phyloP scores from a whole-genome alignment of 2,329 filamentous ascomycete genomes.

The Claviceps lovelessii region DNA sequence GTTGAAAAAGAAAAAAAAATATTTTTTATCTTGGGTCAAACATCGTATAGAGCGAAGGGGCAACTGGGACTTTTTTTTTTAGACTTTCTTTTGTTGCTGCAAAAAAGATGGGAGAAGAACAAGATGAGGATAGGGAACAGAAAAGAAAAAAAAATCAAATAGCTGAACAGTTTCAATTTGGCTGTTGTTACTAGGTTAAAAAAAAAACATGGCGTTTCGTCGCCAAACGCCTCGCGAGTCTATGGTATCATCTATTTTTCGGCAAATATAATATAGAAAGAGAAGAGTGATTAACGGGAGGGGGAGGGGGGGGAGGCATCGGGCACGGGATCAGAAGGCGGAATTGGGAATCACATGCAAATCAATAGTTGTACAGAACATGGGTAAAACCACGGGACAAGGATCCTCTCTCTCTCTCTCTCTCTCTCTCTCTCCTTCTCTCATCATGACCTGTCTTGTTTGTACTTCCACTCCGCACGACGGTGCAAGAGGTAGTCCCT shows the following conservation, averaged over 20 bases:
- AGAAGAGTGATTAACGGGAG: not conserved
- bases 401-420: too few relatives aligned
- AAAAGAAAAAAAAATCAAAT: too few relatives aligned
- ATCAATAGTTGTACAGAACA: not conserved
- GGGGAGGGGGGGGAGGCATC: too few relatives aligned
- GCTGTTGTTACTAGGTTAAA: not conserved
- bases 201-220: not conserved
- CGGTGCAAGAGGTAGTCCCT: slow-evolving; percentile 41
- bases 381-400: not conserved
- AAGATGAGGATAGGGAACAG: not conserved
- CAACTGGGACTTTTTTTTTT: not conserved
- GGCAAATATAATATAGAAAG: not conserved
- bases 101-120: not conserved
- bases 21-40: not conserved
- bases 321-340: not conserved
- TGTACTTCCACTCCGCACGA: slow-evolving; percentile 39
- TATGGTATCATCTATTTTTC: slow-evolving; percentile 3
- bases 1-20: not conserved
- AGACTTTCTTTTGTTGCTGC: not conserved
- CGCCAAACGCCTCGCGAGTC: not conserved
- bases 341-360: not conserved
- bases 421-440: too few relatives aligned
- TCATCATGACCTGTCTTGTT: slow-evolving; percentile 11
- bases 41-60: slow-evolving; percentile 2
- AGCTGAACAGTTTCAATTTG: not conserved